A percentile compares a stretch with the other conserved stretches of the same genome.
These are phyloP conservation scores for Hymenotorrendiella dingleyae DNA, from an alignment of 2,329 filamentous ascomycete genomes.

Conservation along the genomic window DNA sequence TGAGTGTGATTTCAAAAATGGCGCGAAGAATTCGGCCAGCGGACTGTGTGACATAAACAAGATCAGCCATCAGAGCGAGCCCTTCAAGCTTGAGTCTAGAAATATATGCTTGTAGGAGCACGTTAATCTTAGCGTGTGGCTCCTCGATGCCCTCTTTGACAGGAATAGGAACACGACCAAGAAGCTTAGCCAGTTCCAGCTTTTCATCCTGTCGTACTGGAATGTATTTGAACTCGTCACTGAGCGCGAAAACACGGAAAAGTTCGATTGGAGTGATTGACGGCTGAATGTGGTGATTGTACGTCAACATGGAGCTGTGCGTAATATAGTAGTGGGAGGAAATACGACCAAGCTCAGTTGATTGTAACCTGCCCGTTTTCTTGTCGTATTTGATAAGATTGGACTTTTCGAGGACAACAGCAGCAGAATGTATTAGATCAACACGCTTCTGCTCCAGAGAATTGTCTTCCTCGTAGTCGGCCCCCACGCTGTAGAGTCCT, in stretches of 20 bases:
- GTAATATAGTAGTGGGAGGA: conserved; percentile 99
- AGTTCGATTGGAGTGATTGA: conserved; percentile 91
- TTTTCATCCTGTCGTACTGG: conserved; percentile 97
- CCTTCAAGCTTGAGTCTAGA: conserved; percentile 91
- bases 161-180: conserved; percentile 85
- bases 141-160: conserved; percentile 98
- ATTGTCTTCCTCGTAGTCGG: conserved; percentile 90
- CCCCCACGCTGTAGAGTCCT: conserved; percentile 88
- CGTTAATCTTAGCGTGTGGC: conserved; percentile 95
- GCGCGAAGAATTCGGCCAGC: conserved; percentile 92
- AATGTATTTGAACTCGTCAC: conserved; percentile 98
- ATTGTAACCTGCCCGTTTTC: conserved; percentile 79
- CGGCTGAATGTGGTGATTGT: conserved; percentile 91
- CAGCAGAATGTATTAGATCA: conserved; percentile 94
- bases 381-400: conserved; percentile 94
- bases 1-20: conserved; percentile 94
- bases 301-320: conserved; percentile 91
- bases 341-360: conserved; percentile 90
- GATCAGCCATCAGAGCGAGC: conserved; percentile 91
- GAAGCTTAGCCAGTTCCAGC: conserved; percentile 85
- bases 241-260: conserved; percentile 92
- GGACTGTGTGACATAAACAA: conserved; percentile 98
- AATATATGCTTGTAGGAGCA: conserved; percentile 92
- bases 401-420: conserved; percentile 77
- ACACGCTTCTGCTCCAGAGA: conserved; percentile 93